Conservation (phyloP, 257 asterid genomes). For the Linderniella brevidens region DNA sequence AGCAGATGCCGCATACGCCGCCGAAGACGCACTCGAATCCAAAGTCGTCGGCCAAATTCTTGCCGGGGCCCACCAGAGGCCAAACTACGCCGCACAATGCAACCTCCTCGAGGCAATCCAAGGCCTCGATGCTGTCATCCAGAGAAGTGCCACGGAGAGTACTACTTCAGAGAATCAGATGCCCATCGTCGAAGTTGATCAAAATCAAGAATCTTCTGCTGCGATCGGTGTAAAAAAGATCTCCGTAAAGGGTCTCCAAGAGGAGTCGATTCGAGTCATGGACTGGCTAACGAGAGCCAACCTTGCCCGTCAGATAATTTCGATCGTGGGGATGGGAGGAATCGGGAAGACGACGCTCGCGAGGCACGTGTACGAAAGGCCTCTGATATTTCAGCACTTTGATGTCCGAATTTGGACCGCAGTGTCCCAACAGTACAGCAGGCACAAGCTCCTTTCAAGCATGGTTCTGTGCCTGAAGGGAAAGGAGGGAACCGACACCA, state of each 20-base stretch:
- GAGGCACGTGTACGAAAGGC: slow-evolving; percentile 8
- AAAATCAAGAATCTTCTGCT: too few relatives aligned
- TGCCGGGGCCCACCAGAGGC: too few relatives aligned
- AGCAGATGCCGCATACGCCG: background rate
- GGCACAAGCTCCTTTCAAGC: background rate
- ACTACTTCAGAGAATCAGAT: too few relatives aligned
- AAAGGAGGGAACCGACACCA: background rate
- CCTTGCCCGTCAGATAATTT: background rate
- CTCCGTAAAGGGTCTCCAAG: slow-evolving; percentile 4
- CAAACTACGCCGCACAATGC: background rate
- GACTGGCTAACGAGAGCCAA: background rate
- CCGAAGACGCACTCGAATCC: background rate
- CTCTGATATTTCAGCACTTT: slow-evolving; percentile 3
- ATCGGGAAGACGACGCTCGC: slow-evolving; percentile 18
- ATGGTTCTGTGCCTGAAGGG: background rate
- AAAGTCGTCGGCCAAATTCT: background rate
- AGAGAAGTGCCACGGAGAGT: background rate
- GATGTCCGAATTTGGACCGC: slow-evolving; percentile 10
- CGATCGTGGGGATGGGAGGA: slow-evolving; percentile 1
- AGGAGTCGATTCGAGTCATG: background rate
- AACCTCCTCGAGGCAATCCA: background rate
- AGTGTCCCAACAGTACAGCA: slow-evolving; percentile 6
- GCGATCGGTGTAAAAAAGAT: too few relatives aligned
- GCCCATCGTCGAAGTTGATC: too few relatives aligned
- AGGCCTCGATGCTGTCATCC: background rate